These are phyloP conservation scores for Trypanosoma congolense DNA, from an alignment of 208 protist genomes.

Conservation along the genomic window DNA sequence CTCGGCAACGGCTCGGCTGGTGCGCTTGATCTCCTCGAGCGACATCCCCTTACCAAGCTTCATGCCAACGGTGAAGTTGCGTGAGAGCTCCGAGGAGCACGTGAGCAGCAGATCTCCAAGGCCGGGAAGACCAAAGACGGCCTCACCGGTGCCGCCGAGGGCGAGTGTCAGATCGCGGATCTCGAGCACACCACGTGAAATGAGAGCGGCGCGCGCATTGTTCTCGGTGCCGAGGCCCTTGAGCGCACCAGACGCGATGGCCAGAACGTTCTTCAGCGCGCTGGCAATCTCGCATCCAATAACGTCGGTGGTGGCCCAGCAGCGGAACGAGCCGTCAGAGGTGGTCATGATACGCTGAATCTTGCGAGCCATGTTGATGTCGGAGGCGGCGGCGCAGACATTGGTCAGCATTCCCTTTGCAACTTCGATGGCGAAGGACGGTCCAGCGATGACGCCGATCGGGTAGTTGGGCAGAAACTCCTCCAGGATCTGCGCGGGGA, in stretches of 20 bases:
- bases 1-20: conserved; percentile 70
- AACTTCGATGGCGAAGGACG: conserved; percentile 90
- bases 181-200: conserved; percentile 78
- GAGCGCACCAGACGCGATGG: conserved; percentile 74
- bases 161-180: conserved; percentile 77
- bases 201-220: conserved; percentile 79
- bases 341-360: conserved; percentile 79
- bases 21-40: conserved; percentile 60
- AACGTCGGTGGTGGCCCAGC: conserved; percentile 76
- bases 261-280: conserved; percentile 90
- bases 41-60: conserved; percentile 64
- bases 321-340: conserved; percentile 64
- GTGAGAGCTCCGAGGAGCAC: conserved; percentile 81
- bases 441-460: conserved; percentile 75
- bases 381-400: conserved; percentile 54
- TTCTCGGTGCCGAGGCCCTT: conserved; percentile 63
- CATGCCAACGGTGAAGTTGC: conserved; percentile 86
- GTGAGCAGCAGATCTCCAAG: conserved; percentile 88
- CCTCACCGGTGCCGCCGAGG: conserved; percentile 66
- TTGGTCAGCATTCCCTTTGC: conserved; percentile 69
- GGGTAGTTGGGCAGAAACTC: conserved; percentile 59
- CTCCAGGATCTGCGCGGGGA: conserved; percentile 71
- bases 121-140: conserved; percentile 84
- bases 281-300: conserved; percentile 86
- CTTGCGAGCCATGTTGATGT: conserved; percentile 51